phyloP scores from a whole-genome alignment of 331 rosid genomes.

The Malus hybrid region DNA sequence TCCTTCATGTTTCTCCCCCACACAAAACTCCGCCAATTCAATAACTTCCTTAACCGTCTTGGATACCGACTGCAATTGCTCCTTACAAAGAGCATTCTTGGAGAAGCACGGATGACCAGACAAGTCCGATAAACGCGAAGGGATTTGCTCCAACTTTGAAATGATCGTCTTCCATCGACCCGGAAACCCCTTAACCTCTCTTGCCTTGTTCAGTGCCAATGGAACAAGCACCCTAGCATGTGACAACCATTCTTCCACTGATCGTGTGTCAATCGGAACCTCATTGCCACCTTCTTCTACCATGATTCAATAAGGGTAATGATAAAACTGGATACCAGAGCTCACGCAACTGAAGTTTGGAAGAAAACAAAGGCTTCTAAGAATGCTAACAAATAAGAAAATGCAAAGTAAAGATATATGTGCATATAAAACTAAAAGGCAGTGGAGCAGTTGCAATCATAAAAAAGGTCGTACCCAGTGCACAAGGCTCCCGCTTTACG shows the following conservation, averaged over 20 bases:
- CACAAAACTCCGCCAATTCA: conserved; percentile 65
- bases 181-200: conserved; percentile 65
- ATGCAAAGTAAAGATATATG: conserved; percentile 15
- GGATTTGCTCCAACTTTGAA: conserved; percentile 78
- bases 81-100: conserved; percentile 83
- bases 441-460: conserved; percentile 79
- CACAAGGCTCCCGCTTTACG: no score
- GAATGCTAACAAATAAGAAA: conserved; percentile 21
- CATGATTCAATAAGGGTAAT: conserved; percentile 32
- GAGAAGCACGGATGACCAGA: conserved; percentile 96
- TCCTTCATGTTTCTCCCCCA: conserved; percentile 68
- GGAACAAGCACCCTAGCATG: conserved; percentile 75
- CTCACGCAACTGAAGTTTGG: conserved; percentile 27
- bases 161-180: conserved; percentile 83
- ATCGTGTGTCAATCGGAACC: conserved; percentile 20
- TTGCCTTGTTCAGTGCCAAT: conserved; percentile 52
- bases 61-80: conserved; percentile 81
- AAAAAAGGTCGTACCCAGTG: neutral
- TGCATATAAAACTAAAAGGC: conserved; percentile 33
- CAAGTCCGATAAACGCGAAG: conserved; percentile 62
- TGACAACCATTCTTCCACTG: conserved; percentile 61
- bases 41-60: conserved; percentile 44
- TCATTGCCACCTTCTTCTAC: conserved; percentile 40
- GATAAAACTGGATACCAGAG: conserved; percentile 15
- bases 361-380: conserved; percentile 33